phyloP scores from a whole-genome alignment of 148 eudicot species.

The Vaccinium vitisidaea region DNA sequence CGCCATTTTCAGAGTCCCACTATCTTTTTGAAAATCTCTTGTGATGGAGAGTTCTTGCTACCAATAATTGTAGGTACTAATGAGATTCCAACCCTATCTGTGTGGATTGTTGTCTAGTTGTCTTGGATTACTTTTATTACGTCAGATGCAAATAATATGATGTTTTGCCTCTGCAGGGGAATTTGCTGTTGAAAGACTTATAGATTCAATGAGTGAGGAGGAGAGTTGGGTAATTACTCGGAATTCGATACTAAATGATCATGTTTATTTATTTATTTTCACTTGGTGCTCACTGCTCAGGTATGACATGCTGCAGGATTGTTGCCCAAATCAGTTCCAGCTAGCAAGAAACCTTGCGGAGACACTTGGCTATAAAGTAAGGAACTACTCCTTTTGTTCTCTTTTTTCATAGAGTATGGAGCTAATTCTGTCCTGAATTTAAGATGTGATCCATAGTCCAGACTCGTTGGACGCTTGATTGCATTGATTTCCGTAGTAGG shows the following conservation, averaged over 20 bases:
- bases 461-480: neutral
- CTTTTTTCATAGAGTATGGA: conserved; percentile 21
- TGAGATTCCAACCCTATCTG: conserved; percentile 6
- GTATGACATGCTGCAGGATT: conserved; percentile 44
- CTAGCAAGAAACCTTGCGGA: conserved; percentile 44
- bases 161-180: conserved; percentile 51
- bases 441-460: neutral
- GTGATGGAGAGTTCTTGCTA: conserved; percentile 72
- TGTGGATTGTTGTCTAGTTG: conserved; percentile 17
- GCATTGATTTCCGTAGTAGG: neutral
- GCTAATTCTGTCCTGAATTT: conserved; percentile 1
- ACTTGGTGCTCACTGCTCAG: conserved; percentile 13
- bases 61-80: conserved; percentile 71
- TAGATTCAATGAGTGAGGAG: conserved; percentile 54
- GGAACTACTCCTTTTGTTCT: conserved; percentile 1
- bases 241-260: neutral
- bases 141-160: neutral
- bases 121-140: neutral
- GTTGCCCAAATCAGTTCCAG: conserved; percentile 52
- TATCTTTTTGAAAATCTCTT: conserved; percentile 73
- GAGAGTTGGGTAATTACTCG: conserved; percentile 44
- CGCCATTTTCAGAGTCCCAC: conserved; percentile 65
- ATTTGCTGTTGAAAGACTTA: conserved; percentile 61
- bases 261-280: conserved; percentile 7
- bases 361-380: conserved; percentile 64